phyloP scores from a whole-genome alignment of 345 rosid species.

The Kernera saxatilis region DNA sequence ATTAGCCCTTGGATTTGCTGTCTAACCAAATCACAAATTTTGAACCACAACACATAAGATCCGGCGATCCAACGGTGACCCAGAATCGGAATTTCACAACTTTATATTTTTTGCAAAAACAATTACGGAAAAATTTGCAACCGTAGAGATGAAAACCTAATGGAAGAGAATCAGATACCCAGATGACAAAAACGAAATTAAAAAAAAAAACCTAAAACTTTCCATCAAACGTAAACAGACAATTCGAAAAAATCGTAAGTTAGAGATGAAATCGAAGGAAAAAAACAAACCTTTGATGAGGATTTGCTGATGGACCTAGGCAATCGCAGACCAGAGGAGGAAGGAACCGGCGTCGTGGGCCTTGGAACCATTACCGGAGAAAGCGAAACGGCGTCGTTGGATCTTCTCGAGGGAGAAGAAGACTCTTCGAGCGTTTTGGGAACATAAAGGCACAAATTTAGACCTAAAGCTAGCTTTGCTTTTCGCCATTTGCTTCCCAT shows the following conservation, averaged over 20 bases:
- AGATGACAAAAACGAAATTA: background rate
- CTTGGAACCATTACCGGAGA: conserved; percentile 28
- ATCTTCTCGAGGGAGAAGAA: conserved; percentile 33
- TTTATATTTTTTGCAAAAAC: background rate
- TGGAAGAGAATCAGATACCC: background rate
- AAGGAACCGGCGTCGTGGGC: conserved; percentile 52
- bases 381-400: conserved; percentile 38
- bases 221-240: background rate
- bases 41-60: conserved; percentile 13
- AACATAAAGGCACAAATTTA: conserved; percentile 62
- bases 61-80: conserved; percentile 22
- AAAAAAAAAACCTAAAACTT: conserved; percentile 16
- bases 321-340: conserved; percentile 61
- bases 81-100: conserved; percentile 16
- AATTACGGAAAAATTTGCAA: background rate
- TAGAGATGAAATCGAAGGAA: background rate
- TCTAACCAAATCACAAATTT: conserved; percentile 10
- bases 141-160: background rate
- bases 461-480: conserved; percentile 66
- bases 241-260: background rate
- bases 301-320: conserved; percentile 49
- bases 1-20: conserved; percentile 32
- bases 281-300: conserved; percentile 51
- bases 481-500: conserved; percentile 87
- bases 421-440: conserved; percentile 50